A percentile compares a stretch with the other conserved stretches of the same genome.
Evolutionary conservation across 108 stramenopile genomes (phyloP).

Genomic region (Schizochytrium sp.): DNA sequence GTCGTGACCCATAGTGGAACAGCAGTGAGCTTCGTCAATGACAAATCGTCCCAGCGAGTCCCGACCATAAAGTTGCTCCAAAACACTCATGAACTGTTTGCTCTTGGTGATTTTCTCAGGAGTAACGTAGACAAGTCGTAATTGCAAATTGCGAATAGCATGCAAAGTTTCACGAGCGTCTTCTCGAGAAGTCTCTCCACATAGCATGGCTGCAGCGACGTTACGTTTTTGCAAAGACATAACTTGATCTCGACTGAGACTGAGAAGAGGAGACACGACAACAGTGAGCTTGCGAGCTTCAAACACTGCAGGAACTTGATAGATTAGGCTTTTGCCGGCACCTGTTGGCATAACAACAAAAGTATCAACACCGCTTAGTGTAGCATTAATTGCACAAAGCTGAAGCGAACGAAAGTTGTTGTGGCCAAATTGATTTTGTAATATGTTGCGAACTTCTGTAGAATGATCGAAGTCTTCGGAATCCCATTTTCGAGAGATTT

Average conservation of each 20-base stretch:
- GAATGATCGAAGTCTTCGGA: conserved; percentile 44
- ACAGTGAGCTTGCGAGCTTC: conserved; percentile 87
- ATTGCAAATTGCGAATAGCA: conserved; percentile 69
- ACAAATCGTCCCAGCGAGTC: conserved; percentile 92
- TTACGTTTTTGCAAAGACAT: conserved; percentile 84
- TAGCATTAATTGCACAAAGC: conserved; percentile 87
- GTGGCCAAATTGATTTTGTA: conserved; percentile 85
- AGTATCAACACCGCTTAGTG: conserved; percentile 88
- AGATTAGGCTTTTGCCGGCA: conserved; percentile 93
- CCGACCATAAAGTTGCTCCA: conserved; percentile 77
- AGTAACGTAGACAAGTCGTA: conserved; percentile 97
- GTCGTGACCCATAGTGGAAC: conserved; percentile 94
- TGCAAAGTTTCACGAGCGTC: conserved; percentile 80
- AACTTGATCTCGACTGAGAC: conserved; percentile 98
- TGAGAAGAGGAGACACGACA: conserved; percentile 93
- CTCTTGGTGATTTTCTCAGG: conserved; percentile 92
- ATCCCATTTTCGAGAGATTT: conserved; percentile 16
- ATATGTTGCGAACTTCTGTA: not conserved
- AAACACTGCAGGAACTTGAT: conserved; percentile 97
- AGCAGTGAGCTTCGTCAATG: conserved; percentile 97
- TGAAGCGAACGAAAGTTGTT: conserved; percentile 89
- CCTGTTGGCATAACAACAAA: conserved; percentile 99
- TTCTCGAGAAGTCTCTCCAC: conserved; percentile 84
- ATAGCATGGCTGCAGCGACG: conserved; percentile 85
- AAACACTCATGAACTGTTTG: conserved; percentile 80